phyloP scores from a whole-genome alignment of 1,139 yeast species.

The Suhomyces choctaworum region DNA sequence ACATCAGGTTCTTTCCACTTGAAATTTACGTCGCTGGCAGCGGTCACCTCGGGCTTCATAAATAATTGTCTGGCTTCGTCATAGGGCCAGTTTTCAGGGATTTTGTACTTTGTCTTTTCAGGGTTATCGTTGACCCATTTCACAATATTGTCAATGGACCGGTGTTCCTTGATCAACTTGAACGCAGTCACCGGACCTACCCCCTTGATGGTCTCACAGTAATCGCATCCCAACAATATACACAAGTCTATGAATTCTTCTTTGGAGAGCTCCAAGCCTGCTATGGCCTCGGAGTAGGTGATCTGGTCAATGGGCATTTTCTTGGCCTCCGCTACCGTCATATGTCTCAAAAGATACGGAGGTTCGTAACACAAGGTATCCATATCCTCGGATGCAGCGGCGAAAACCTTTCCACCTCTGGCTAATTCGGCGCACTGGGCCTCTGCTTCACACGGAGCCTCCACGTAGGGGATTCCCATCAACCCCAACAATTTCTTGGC shows the following conservation, averaged over 20 bases:
- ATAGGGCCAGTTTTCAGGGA: conserved; percentile 96
- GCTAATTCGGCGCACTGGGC: conserved; percentile 97
- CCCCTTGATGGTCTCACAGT: conserved; percentile 92
- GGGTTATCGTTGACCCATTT: conserved; percentile 61
- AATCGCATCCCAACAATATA: conserved; percentile 93
- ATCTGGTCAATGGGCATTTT: conserved; percentile 92
- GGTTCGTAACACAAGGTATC: conserved; percentile 93
- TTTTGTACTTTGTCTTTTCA: conserved; percentile 66
- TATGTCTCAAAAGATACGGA: conserved; percentile 77
- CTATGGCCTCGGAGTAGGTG: conserved; percentile 64
- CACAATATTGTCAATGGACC: conserved; percentile 74
- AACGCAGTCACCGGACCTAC: conserved; percentile 95
- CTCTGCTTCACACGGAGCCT: conserved; percentile 98
- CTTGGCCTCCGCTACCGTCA: conserved; percentile 91
- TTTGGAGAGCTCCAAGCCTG: conserved; percentile 70
- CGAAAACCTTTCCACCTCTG: conserved; percentile 83
- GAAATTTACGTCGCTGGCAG: conserved; percentile 59
- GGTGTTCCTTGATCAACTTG: conserved; percentile 84
- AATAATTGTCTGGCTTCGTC: conserved; percentile 85
- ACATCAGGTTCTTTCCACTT: conserved; percentile 81
- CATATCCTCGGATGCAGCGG: conserved; percentile 99
- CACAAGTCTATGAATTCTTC: conserved; percentile 86
- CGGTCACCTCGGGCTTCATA: conserved; percentile 72
- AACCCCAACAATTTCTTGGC: conserved; percentile 74
- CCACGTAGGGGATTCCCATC: conserved; percentile 94